Percentiles rank a stretch among this genome's conserved stretches.
phyloP scores from a whole-genome alignment of 1,284 basidiomycete genomes.

The Cystobasidiaceae sp. region DNA sequence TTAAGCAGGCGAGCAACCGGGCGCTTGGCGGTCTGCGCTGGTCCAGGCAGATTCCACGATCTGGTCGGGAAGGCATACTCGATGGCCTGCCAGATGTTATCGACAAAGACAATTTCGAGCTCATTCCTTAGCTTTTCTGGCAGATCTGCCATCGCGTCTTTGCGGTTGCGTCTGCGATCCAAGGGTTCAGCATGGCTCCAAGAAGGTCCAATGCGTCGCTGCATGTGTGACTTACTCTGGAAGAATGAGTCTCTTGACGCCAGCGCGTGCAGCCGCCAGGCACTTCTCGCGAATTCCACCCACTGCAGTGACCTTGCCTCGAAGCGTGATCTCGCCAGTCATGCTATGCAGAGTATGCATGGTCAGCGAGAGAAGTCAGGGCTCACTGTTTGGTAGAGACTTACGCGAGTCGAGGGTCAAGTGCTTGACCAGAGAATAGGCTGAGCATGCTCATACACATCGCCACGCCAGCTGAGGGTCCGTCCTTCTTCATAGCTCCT shows the following conservation, averaged over 20 bases:
- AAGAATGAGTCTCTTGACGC: conserved; percentile 65
- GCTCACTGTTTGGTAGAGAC: not conserved
- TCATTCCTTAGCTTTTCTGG: conserved; percentile 64
- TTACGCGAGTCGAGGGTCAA: conserved; percentile 2
- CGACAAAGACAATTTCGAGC: conserved; percentile 72
- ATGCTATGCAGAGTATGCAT: conserved; percentile 48
- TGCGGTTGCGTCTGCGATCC: conserved; percentile 54
- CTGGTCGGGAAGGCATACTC: conserved; percentile 60
- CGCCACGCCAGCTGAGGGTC: conserved; percentile 82
- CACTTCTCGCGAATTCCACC: conserved; percentile 79
- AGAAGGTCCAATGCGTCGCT: not conserved
- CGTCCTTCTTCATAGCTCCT: conserved; percentile 84
- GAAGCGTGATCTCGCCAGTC: conserved; percentile 75
- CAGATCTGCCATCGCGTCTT: conserved; percentile 78
- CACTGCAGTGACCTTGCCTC: conserved; percentile 61
- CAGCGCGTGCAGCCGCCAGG: conserved; percentile 74
- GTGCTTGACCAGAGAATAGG: not conserved
- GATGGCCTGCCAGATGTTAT: conserved; percentile 69
- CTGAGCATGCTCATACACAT: conserved; percentile 71
- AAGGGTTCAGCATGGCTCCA: not conserved
- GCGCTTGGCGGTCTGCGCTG: not conserved
- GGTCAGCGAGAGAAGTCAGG: too few relatives aligned
- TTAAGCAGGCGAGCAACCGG: conserved; percentile 13
- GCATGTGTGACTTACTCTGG: conserved; percentile 4
- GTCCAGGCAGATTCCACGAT: conserved; percentile 8